Evolutionary conservation across 192 early-diverging fungal genomes (phyloP).

Genomic region (Spinellus fusiger): DNA sequence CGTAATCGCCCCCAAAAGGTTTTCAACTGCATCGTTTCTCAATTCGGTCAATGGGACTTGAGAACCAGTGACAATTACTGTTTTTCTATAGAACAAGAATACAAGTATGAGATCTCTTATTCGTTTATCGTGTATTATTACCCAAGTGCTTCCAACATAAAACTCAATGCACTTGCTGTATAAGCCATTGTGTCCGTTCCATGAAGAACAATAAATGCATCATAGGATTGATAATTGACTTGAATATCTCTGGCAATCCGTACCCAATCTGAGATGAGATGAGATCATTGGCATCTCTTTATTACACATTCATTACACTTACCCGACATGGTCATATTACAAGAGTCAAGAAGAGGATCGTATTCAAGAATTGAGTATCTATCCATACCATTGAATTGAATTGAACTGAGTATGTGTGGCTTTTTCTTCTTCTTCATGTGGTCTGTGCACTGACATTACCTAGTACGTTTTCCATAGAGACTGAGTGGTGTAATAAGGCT

Average conservation of each 20-base stretch:
- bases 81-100: constrained; percentile 56
- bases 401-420: background rate
- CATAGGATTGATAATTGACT: constrained; percentile 85
- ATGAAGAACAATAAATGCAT: constrained; percentile 95
- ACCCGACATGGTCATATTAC: constrained; percentile 84
- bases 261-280: constrained; percentile 75
- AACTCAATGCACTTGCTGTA: constrained; percentile 83
- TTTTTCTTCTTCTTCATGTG: too few relatives aligned
- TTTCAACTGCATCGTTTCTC: constrained; percentile 96
- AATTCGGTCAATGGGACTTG: constrained; percentile 97
- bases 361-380: constrained; percentile 95
- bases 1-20: constrained; percentile 90
- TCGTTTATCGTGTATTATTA: constrained; percentile 14
- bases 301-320: background rate
- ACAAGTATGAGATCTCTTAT: constrained; percentile 1
- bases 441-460: too few relatives aligned
- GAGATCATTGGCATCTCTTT: constrained; percentile 24
- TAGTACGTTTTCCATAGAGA: constrained; percentile 86
- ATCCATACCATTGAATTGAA: background rate
- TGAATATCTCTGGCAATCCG: constrained; percentile 95
- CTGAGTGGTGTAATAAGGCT: constrained; percentile 80
- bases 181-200: constrained; percentile 90
- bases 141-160: constrained; percentile 95
- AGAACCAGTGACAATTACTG: constrained; percentile 95
- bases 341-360: constrained; percentile 89